Evolutionary conservation across 768 basidiomycete genomes (phyloP).

Genomic region (Lyophyllum atratum): DNA sequence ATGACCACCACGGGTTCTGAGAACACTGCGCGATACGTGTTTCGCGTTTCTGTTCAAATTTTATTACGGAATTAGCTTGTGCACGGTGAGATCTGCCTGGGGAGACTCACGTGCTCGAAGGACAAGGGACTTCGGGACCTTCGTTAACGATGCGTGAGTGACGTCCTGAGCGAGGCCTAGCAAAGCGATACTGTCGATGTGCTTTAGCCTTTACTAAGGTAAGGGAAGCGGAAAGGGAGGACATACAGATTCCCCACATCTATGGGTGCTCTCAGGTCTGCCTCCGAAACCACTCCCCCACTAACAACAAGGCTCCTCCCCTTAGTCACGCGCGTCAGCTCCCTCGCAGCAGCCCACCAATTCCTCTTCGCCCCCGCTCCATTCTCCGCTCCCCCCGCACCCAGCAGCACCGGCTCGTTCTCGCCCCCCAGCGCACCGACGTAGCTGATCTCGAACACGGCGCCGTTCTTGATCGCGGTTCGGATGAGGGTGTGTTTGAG

Average conservation of each 20-base stretch:
- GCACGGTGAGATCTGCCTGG: neutral
- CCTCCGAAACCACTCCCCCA: slow-evolving; percentile 60
- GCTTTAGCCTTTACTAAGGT: neutral
- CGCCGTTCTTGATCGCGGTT: slow-evolving; percentile 80
- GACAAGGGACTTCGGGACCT: slow-evolving; percentile 64
- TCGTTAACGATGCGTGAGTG: slow-evolving; percentile 63
- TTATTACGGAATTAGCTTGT: neutral
- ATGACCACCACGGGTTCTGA: slow-evolving; percentile 74
- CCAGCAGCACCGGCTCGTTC: slow-evolving; percentile 44
- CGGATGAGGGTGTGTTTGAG: slow-evolving; percentile 84
- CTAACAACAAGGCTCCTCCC: slow-evolving; percentile 77
- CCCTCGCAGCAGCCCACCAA: slow-evolving; percentile 82
- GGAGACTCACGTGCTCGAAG: slow-evolving; percentile 70
- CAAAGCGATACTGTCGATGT: slow-evolving; percentile 53
- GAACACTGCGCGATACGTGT: slow-evolving; percentile 77
- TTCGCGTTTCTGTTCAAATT: slow-evolving; percentile 64
- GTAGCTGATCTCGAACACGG: slow-evolving; percentile 81
- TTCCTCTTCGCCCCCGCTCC: slow-evolving; percentile 66
- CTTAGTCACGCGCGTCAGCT: slow-evolving; percentile 78
- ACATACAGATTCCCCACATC: slow-evolving; percentile 79
- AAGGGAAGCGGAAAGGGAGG: slow-evolving; percentile 1
- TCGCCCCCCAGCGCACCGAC: slow-evolving; percentile 72
- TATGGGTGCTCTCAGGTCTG: slow-evolving; percentile 67
- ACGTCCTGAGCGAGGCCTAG: slow-evolving; percentile 70
- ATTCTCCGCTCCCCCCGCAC: slow-evolving; percentile 52